Evolutionary conservation across 2,329 filamentous ascomycete genomes (phyloP), one percentile per base, ranked within the genome.

Genomic region (Arthroderma uncinatum): DNA sequence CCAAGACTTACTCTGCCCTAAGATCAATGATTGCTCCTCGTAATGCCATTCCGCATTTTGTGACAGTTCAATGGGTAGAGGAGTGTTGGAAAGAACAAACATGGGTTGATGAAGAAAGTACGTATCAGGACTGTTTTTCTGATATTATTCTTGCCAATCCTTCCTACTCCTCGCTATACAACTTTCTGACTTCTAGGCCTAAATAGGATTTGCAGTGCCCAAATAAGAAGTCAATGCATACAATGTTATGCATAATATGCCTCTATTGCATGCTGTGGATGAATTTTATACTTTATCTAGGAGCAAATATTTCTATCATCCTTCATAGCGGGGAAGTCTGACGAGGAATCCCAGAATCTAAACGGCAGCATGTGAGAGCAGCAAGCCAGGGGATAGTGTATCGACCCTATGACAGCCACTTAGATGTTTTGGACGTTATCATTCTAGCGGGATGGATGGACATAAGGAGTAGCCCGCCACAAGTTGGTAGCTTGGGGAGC

Each of bases 51-150:
- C 88, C 91, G 0, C 77, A 88, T 61, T 71, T 92, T 5, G 86
- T 96, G 1, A 79, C 74, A 0, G 69, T 78, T 8, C 75, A 76
- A 12, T 98, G 93, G 93, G 72, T 96, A 0, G 79, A 84, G 54
- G 83, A 86, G 55, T 88, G 87, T 65, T 95, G 91, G 89, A 77
- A 76, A 58, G 88, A 92, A 68, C 79, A 77, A 61, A 95, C 89
- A 0, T 66, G 87, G 60, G 69, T 96, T 50, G 89, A 95, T 62
- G 92, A 96, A 73, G 88, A 92, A 65, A 71, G 74, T 74, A 64
- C 61, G 69, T 64, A 36, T 25, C 36, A 21, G 25, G 1, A 19
- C 5, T 16, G 5, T 33, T 16, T 28, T 5, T 19, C 25, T 30
- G 21, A n/a, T 5, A 25, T 21, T 12, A 7, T 23, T 30, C 28